Evolutionary conservation across 192 early-diverging fungal species (phyloP), one percentile per base, ranked within the genome.

Genomic region (Linnemannia zychae): DNA sequence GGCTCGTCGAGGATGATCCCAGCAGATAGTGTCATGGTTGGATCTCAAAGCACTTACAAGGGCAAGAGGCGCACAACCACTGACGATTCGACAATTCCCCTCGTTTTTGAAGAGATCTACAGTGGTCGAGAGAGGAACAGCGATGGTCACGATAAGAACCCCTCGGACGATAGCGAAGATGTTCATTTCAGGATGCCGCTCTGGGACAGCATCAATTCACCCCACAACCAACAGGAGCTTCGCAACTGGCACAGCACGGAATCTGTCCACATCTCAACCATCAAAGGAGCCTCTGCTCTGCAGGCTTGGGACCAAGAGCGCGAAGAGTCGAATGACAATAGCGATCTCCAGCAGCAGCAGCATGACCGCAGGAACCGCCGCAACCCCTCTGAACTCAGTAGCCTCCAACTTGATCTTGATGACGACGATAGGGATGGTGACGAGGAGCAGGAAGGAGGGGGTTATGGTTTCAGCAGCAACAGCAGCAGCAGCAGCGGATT

Each of bases 151-250:
- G 20, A 31, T 16, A 40, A 17, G n/a, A 53, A 63, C 22, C 60
- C 53, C 17, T 46, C 60, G 46, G 78, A 28, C 13, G 66, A 49
- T 15, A 78, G 79, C 5, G 77, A 78, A 7, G 82, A 78, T 16
- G 20, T 31, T 15, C 31, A 47, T 3, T 76, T 85, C 49, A 75
- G 78, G 31, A 85, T 85, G 83, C 83, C 83, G n/a, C 70, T 85
- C 12, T 85, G 83, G 83, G 83, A 85, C 70, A 76, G 77, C 31
- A 79, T 85, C 77, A 79, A 79, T 70, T 85, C 83, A 2, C 83
- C 83, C 0, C 24, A 76, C 9, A 79, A 85, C 50, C 77, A 72
- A 48, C 40, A 77, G 28, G 47, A 57, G 60, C 71, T 82, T 9
- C 76, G 50, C 33, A n/a, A 74, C n/a, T 85, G 83, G 83, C 47